Percentiles rank a stretch among this genome's conserved stretches.
phyloP scores from a whole-genome alignment of 768 basidiomycete genomes.

The Xerocomellus amylosporus region DNA sequence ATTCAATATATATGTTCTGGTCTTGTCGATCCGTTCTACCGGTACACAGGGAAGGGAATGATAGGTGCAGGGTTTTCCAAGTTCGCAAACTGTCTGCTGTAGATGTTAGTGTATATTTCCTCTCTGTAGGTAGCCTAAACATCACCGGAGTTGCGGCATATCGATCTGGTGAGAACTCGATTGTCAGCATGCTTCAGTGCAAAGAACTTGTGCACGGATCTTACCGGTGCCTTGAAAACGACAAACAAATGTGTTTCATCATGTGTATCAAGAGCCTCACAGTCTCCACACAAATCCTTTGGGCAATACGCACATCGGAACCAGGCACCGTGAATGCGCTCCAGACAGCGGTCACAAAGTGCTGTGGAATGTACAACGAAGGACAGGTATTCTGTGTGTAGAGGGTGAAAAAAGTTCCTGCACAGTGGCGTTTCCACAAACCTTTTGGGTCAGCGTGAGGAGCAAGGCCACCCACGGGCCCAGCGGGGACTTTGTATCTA shows the following conservation, averaged over 20 bases:
- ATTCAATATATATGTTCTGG: conserved; percentile 1
- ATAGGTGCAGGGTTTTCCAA: conserved; percentile 62
- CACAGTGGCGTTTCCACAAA: conserved; percentile 23
- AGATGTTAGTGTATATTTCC: conserved; percentile 9
- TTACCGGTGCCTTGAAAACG: conserved; percentile 80
- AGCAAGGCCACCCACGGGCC: conserved; percentile 43
- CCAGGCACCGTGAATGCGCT: conserved; percentile 83
- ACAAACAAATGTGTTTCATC: conserved; percentile 81
- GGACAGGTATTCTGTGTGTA: conserved; percentile 55
- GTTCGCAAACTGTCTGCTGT: conserved; percentile 49
- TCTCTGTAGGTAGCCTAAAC: conserved; percentile 18
- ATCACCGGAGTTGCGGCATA: conserved; percentile 67
- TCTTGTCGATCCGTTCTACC: conserved; percentile 19
- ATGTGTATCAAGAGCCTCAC: conserved; percentile 80
- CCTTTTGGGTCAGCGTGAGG: conserved; percentile 54
- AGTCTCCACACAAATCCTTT: conserved; percentile 82
- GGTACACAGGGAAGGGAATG: conserved; percentile 62
- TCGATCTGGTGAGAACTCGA: conserved; percentile 49
- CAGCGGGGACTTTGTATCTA: conserved; percentile 66
- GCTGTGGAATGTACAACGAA: conserved; percentile 61
- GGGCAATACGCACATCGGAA: conserved; percentile 86
- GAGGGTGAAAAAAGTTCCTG: not conserved
- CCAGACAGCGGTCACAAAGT: conserved; percentile 85
- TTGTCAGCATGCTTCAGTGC: conserved; percentile 3
- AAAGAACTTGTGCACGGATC: conserved; percentile 17